Conservation (phyloP, 2,329 filamentous ascomycete genomes). For the Drechslerella coelobrocha region DNA sequence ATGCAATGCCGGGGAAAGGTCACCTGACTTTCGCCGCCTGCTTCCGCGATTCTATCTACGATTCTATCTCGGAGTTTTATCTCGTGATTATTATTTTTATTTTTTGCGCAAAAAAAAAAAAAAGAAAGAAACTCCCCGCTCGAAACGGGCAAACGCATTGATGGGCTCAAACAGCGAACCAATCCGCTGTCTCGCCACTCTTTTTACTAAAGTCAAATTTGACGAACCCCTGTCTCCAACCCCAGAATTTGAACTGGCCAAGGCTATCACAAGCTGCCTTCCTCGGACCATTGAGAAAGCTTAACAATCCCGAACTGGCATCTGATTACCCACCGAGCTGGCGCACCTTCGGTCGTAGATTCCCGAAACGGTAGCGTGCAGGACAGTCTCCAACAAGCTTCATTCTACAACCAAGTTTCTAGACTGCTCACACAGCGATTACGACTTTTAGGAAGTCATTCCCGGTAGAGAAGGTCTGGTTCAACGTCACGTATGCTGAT, state of each 20-base stretch:
- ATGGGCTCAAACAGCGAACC: not conserved
- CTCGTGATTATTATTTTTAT: too few species aligned
- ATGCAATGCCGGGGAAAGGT: too few species aligned
- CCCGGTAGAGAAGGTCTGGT: conserved; percentile 24
- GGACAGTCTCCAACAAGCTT: conserved; percentile 9
- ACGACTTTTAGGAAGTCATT: conserved; percentile 18
- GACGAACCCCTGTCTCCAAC: conserved; percentile 17
- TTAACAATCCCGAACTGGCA: conserved; percentile 33
- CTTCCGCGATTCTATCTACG: too few species aligned
- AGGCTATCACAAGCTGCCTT: conserved; percentile 50
- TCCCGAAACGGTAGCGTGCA: conserved; percentile 40
- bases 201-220: not conserved
- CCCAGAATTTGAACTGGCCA: conserved; percentile 39
- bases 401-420: conserved; percentile 20
- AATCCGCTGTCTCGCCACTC: not conserved
- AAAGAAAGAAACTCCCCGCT: not conserved
- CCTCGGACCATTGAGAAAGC: conserved; percentile 47
- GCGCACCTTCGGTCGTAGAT: conserved; percentile 40
- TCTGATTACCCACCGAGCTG: conserved; percentile 35
- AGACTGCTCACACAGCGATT: conserved; percentile 1
- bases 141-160: not conserved
- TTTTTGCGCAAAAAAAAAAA: too few species aligned
- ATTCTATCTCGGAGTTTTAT: too few species aligned
- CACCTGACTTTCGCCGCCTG: too few species aligned
- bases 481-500: not conserved